Evolutionary conservation across 768 basidiomycete genomes (phyloP).

Genomic region (Panellus pusillus): DNA sequence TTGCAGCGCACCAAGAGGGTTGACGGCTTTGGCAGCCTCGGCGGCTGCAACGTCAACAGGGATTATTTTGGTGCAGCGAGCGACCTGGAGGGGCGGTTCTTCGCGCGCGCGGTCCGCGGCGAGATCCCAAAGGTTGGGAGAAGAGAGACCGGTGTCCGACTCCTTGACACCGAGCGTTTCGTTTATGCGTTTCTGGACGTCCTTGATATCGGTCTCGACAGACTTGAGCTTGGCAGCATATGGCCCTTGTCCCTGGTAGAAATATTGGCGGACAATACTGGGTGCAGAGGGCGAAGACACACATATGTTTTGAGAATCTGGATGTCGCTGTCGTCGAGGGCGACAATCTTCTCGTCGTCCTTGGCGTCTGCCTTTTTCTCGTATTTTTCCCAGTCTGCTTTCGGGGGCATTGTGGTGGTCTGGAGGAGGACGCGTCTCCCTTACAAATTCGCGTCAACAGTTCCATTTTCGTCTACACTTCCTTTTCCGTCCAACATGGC

Average conservation of each 20-base stretch:
- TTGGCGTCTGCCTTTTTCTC: conserved; percentile 87
- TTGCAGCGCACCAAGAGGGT: conserved; percentile 73
- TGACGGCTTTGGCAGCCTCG: conserved; percentile 75
- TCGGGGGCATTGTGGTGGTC: conserved; percentile 75
- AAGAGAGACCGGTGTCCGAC: conserved; percentile 94
- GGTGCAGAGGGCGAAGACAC: not conserved
- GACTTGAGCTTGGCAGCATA: conserved; percentile 88
- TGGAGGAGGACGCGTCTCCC: conserved; percentile 24
- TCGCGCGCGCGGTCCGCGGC: conserved; percentile 88
- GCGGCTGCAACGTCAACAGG: conserved; percentile 75
- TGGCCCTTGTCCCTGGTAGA: conserved; percentile 90
- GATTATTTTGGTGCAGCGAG: conserved; percentile 98
- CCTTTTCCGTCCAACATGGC: conserved; percentile 57
- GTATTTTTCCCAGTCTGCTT: conserved; percentile 99
- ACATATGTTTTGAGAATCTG: conserved; percentile 99
- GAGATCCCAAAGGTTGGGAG: conserved; percentile 97
- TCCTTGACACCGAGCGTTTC: conserved; percentile 99
- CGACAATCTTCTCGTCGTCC: conserved; percentile 92
- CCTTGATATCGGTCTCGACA: conserved; percentile 90
- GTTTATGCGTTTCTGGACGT: conserved; percentile 95
- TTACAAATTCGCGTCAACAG: conserved; percentile 4
- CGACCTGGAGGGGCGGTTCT: conserved; percentile 94
- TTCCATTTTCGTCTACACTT: not conserved
- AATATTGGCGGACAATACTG: conserved; percentile 1
- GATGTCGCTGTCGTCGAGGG: conserved; percentile 96